Base-by-base conservation (phyloP, 2,329 filamentous ascomycete genomes). In the Ampelomyces quisqualis region DNA sequence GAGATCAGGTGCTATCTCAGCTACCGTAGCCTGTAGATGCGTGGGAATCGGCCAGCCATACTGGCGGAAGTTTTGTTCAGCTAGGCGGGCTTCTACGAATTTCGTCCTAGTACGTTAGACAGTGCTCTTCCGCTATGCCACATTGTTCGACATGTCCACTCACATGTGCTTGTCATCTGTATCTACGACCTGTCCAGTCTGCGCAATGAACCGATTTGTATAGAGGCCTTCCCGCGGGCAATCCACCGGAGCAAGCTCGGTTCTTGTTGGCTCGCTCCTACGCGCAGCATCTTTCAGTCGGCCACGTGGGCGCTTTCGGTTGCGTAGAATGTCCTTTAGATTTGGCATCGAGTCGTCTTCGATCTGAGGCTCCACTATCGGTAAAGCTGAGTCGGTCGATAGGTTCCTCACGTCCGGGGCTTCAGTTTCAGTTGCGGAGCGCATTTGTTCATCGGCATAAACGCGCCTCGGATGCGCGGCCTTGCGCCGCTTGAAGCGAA, bases 81-180 rank as follows among this genome's bases (percentile, higher is more conserved):
- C 83, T 68, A 90, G 73, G 70, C 85, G 82, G 56, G 85, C 84
- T 75, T 90, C 86, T 89, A 90, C 83, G 72, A 87, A 90, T 72
- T 84, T 81, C 77, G 81, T 85, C 85, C 86, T 90, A 81, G 74
- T 76, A 78, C 74, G 81, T 90, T 81, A 90, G 86, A 71, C 55
- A 57, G 53, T 40, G 42, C 40, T 13, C 43, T 38, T 41, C 21
- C 19, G 11, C 21, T 9, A 28, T 10, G 21, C 22, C 15, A n/a
- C 11, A 7, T 22, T 7, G 13, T 24, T 17, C 15, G 30, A n/a
- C 10, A 41, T 31, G 7, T 14, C 37, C 41, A 80, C 84, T 82
- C 78, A 91, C 87, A 91, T 88, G 72, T 90, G 86, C 70, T 76
- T 84, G 65, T 90, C 85, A 26, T 74, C 67, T 15, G 80, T 65